These are phyloP conservation scores for Pythium aquatile DNA, from an alignment of 352 stramenopile genomes.

Conservation along the genomic window DNA sequence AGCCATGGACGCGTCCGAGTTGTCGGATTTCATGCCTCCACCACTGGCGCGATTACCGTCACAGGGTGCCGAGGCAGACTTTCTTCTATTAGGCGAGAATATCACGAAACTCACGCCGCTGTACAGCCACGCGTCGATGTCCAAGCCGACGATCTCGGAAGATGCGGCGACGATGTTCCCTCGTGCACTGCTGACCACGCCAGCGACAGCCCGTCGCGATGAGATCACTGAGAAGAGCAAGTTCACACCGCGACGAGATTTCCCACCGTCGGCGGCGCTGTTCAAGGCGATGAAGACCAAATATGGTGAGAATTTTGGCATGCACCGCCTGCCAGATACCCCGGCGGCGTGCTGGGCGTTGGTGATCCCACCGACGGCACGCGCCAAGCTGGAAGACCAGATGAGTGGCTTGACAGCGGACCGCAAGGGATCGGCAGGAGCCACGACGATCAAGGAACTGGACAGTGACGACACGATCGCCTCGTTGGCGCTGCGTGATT, in stretches of 20 bases:
- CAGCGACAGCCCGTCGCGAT: slow-evolving; percentile 56
- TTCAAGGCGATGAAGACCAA: slow-evolving; percentile 86
- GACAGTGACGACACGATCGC: slow-evolving; percentile 15
- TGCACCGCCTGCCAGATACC: slow-evolving; percentile 70
- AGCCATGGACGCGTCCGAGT: slow-evolving; percentile 1
- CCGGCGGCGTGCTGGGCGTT: slow-evolving; percentile 75
- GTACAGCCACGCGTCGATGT: slow-evolving; percentile 24
- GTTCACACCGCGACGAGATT: slow-evolving; percentile 76
- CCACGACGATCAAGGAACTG: slow-evolving; percentile 14
- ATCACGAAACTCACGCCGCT: slow-evolving; percentile 60
- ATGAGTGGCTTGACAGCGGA: not conserved
- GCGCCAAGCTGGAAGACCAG: slow-evolving; percentile 60
- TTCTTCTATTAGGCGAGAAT: slow-evolving; percentile 57
- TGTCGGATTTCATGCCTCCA: slow-evolving; percentile 24
- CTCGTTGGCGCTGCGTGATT: not conserved
- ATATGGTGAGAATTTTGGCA: slow-evolving; percentile 76
- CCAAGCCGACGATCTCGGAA: slow-evolving; percentile 57
- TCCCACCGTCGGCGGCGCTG: slow-evolving; percentile 75
- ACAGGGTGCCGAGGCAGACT: slow-evolving; percentile 45
- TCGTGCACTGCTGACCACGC: slow-evolving; percentile 48
- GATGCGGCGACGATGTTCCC: slow-evolving; percentile 78
- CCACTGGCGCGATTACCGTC: slow-evolving; percentile 37
- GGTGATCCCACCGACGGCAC: slow-evolving; percentile 58
- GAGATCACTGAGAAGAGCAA: slow-evolving; percentile 82
- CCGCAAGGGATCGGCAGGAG: slow-evolving; percentile 19